Evolutionary conservation across 768 basidiomycete species (phyloP), one percentile per base, ranked within the genome.

Genomic region (Leucocoprinus leucothites): DNA sequence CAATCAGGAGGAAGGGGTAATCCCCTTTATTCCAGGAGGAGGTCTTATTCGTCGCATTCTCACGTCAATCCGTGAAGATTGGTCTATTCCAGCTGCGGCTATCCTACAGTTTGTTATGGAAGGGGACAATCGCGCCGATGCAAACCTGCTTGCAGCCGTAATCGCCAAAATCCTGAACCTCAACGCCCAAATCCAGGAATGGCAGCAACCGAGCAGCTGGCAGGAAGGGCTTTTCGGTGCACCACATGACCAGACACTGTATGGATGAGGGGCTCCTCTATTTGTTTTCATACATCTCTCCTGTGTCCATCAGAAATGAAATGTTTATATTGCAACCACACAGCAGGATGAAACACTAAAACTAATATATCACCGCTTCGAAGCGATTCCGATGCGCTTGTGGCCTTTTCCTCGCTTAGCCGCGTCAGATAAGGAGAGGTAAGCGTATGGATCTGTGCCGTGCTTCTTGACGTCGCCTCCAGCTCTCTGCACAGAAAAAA

Each of bases 391-490:
- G 28, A 83, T 79, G 43, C 66, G 67, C 47, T 65, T 61, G 35
- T 67, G 62, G 41, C 73, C 63, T 51, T 69, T 65, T 38, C 78
- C 80, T 58, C 79, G 82, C 72, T 89, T 92, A 36, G 89, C 84
- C 46, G 91, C 91, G 67, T 94, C 88, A 19, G 85, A 82, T 51
- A 99, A 74, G 6, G 92, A 75, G 31, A 99, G 67, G 68, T 98
- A 99, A 16, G 92, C 93, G 67, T 93, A 98, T 3, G 97, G 97
- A 66, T 97, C 94, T 51, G 92, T 69, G 14, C 88, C 87, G 40
- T 83, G 82, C 67, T 84, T 90, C 71, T 93, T 95, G 68, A 97
- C 76, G 67, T 98, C 97, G 7, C 97, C 97, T 28, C 91, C 91
- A 21, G 95, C 97, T 74, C 86, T 91, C 96, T 98, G 69, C 51